Conservation (phyloP, 148 eudicot species). For the Suaeda aralocaspica region DNA sequence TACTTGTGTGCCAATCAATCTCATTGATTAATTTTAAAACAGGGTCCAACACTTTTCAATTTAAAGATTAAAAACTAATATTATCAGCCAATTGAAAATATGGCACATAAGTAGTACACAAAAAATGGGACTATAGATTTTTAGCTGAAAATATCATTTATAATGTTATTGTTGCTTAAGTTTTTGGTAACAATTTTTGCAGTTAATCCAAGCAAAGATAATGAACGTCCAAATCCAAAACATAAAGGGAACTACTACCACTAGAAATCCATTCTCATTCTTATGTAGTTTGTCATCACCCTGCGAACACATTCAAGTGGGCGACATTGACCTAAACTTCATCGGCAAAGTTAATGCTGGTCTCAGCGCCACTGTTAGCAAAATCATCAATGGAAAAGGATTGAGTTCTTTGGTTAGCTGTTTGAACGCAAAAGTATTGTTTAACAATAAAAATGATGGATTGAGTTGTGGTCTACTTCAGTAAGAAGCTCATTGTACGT, state of each 20-base stretch:
- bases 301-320: slow-evolving; percentile 54
- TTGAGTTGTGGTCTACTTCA: slow-evolving; percentile 6
- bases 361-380: too few relatives aligned
- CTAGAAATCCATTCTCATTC: slow-evolving; percentile 24
- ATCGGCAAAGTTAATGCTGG: not conserved
- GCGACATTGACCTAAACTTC: slow-evolving; percentile 31
- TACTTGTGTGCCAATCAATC: too few relatives aligned
- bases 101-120: too few relatives aligned
- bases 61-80: too few relatives aligned
- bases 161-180: too few relatives aligned
- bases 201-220: slow-evolving; percentile 40
- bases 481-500: not conserved
- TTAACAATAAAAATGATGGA: slow-evolving; percentile 33
- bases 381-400: not conserved
- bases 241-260: slow-evolving; percentile 47
- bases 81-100: too few relatives aligned
- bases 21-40: too few relatives aligned
- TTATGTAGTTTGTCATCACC: slow-evolving; percentile 48
- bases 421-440: slow-evolving; percentile 33
- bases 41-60: too few relatives aligned
- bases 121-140: too few relatives aligned
- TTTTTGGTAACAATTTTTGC: too few relatives aligned
- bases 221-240: slow-evolving; percentile 45
- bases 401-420: slow-evolving; percentile 25
- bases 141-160: too few relatives aligned